These are phyloP conservation scores for Globisporangium emineosum DNA, from an alignment of 352 stramenopile genomes.

Conservation along the genomic window DNA sequence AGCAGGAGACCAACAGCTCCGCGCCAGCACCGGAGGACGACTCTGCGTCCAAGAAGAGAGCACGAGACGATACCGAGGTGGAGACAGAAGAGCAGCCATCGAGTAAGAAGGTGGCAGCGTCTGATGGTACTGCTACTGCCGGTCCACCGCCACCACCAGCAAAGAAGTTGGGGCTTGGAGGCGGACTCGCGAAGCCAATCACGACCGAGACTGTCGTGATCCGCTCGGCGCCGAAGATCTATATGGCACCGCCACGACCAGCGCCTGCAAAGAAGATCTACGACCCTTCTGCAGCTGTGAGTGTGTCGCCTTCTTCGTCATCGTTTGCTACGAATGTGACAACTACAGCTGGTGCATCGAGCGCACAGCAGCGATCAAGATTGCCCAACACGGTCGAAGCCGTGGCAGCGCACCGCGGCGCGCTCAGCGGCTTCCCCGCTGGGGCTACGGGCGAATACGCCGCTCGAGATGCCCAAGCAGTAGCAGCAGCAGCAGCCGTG, in stretches of 20 bases:
- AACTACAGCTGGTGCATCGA: not conserved
- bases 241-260: slow-evolving; percentile 66
- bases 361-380: slow-evolving; percentile 9
- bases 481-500: not conserved
- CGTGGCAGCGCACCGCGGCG: slow-evolving; percentile 47
- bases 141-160: not conserved
- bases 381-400: slow-evolving; percentile 48
- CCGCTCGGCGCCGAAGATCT: slow-evolving; percentile 49
- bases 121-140: not conserved
- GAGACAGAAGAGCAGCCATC: slow-evolving; percentile 18
- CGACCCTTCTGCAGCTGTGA: not conserved
- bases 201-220: slow-evolving; percentile 27
- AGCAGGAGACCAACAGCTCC: slow-evolving; percentile 25
- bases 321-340: not conserved
- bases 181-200: slow-evolving; percentile 15
- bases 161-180: slow-evolving; percentile 14
- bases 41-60: slow-evolving; percentile 29
- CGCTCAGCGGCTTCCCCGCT: slow-evolving; percentile 62
- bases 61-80: slow-evolving; percentile 18
- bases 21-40: not conserved
- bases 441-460: slow-evolving; percentile 51
- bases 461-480: slow-evolving; percentile 16
- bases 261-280: slow-evolving; percentile 33
- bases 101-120: slow-evolving; percentile 30
- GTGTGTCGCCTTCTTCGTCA: not conserved